These are phyloP conservation scores for Fusarium odoratissimum DNA, from an alignment of 2,329 filamentous ascomycete species.

Conservation along the genomic window DNA sequence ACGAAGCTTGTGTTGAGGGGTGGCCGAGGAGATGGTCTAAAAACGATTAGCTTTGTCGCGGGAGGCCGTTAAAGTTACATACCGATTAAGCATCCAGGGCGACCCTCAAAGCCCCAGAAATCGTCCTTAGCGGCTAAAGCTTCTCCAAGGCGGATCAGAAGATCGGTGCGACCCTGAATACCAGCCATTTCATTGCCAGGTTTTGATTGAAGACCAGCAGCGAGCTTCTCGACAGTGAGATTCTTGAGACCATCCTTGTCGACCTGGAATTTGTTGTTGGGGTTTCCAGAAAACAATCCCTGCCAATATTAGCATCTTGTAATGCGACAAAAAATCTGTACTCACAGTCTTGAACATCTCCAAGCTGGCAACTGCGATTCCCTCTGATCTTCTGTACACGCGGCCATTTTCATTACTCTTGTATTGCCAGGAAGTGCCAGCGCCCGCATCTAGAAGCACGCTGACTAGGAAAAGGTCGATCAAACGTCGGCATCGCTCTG, in stretches of 20 bases:
- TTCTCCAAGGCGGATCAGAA: conserved; percentile 79
- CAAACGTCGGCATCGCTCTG: conserved; percentile 79
- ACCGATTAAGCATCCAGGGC: conserved; percentile 96
- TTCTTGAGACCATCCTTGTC: conserved; percentile 83
- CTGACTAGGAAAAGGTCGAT: conserved; percentile 84
- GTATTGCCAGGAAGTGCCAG: conserved; percentile 91
- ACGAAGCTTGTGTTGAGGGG: conserved; percentile 87
- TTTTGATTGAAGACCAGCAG: conserved; percentile 85
- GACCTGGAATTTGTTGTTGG: conserved; percentile 85
- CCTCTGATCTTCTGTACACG: conserved; percentile 86
- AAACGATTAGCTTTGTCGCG: conserved; percentile 29
- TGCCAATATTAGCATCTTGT: conserved; percentile 46
- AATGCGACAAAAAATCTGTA: conserved; percentile 10
- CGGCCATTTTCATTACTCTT: conserved; percentile 90
- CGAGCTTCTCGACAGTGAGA: conserved; percentile 79
- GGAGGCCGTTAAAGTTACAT: conserved; percentile 47
- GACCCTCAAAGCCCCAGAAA: conserved; percentile 84
- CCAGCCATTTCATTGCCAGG: conserved; percentile 85
- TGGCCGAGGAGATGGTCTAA: conserved; percentile 93
- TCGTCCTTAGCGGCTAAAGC: conserved; percentile 81
- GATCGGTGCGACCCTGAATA: conserved; percentile 82
- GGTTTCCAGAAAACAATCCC: conserved; percentile 88
- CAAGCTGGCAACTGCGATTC: conserved; percentile 78
- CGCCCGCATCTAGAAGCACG: conserved; percentile 86
- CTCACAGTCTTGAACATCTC: conserved; percentile 90